Base-by-base conservation (phyloP, 75 land plant genomes). In the Gnetum montanum region DNA sequence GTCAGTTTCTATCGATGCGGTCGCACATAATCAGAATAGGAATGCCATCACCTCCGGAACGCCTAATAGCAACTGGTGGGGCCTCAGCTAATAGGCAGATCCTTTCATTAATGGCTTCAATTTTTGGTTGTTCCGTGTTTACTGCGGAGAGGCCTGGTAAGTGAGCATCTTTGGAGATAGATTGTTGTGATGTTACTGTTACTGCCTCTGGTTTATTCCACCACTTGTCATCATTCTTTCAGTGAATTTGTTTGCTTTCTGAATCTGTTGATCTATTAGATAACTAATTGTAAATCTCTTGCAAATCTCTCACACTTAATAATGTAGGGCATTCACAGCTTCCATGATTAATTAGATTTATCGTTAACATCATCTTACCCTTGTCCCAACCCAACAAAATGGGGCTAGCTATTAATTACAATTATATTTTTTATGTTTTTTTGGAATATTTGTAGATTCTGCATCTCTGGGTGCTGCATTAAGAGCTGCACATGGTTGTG, bases 21-120 rank as follows among this genome's bases (percentile, higher is more conserved):
- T 85, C 76, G 44, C 96, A 94, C 59, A 46, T 76, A 2, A 83
- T 83, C 72, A 75, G 79, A 55, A 70, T 81, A 56, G 97, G 99
- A 24, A 78, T 95, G 99, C 97, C 99, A 25, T 66, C 69, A 62
- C 86, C 96, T 46, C 99, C 99, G 6, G 81, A 80, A 60, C 69
- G 99, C 22, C 68, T 95, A 27, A 86, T 95, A 53, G 99, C 92
- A 19, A 95, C 99, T 58, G 99, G 99, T 36, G 99, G 99, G 18
- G 97, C 79, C 59, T 95, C 99, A 16, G 79, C 97, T 63, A 95
- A 95, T 70, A 40, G 53, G 6, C 67, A 66, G 53, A 71, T 95
- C 57, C 77, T 95, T 5, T 55, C 33, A 25, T 8, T 73, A 6
- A 64, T 90, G 20, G 91, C 92, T 58, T 65, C 70, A 27, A 78